These are phyloP conservation scores for Somion occarium DNA, from an alignment of 1,284 basidiomycete species.

Conservation along the genomic window DNA sequence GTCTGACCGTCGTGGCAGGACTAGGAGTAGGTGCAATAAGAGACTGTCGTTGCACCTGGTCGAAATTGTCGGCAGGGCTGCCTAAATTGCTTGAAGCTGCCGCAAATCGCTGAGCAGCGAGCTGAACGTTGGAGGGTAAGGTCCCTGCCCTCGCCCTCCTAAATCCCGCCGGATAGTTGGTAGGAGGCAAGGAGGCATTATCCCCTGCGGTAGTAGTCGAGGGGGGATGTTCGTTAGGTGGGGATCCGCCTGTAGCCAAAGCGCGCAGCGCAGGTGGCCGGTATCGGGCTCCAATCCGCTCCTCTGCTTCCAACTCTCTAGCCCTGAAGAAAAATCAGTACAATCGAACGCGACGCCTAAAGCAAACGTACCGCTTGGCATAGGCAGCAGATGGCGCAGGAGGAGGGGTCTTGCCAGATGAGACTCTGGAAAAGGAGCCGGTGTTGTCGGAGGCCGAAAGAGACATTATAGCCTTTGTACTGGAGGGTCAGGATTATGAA, in stretches of 20 bases:
- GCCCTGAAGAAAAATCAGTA: constrained; percentile 44
- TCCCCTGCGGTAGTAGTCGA: constrained; percentile 54
- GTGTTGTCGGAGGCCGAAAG: constrained; percentile 78
- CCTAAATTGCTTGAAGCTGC: constrained; percentile 57
- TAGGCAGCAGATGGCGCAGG: constrained; percentile 86
- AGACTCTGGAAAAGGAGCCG: constrained; percentile 70
- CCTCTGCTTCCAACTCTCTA: constrained; percentile 76
- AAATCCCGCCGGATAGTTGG: constrained; percentile 74
- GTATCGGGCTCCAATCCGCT: constrained; percentile 61
- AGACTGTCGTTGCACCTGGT: constrained; percentile 49
- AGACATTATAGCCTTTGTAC: constrained; percentile 74
- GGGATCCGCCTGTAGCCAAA: constrained; percentile 63
- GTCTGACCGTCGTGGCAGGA: constrained; percentile 49
- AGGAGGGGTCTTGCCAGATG: constrained; percentile 83
- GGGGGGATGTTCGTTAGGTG: constrained; percentile 58
- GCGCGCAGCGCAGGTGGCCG: constrained; percentile 76
- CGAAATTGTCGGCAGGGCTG: constrained; percentile 58
- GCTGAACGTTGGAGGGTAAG: constrained; percentile 83
- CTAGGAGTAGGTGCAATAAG: constrained; percentile 35
- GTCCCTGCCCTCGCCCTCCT: constrained; percentile 86
- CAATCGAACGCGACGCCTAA: not conserved
- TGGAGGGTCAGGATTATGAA: constrained; percentile 69
- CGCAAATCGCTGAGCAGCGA: constrained; percentile 78
- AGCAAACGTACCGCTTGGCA: constrained; percentile 67
- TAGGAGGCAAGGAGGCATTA: constrained; percentile 51